Evolutionary conservation across 306 rosid genomes (phyloP), one percentile per base, ranked within the genome.

Genomic region (Amphicarpaea edgeworthii): DNA sequence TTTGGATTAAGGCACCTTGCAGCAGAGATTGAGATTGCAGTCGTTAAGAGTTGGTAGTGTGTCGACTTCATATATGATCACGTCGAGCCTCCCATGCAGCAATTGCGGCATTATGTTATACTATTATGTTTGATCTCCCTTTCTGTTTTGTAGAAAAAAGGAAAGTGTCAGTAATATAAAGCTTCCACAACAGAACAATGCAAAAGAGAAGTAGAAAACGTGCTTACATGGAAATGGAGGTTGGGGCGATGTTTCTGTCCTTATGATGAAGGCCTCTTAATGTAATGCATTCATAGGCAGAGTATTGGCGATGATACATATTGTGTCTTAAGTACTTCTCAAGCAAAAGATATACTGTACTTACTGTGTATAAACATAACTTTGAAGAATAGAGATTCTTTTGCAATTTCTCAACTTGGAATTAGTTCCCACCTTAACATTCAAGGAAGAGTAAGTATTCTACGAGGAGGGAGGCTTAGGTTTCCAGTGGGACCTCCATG

Each of bases 1-100:
- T 21, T 38, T 42, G 0, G 8, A 67, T 46, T 21, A 47, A 66
- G 58, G 64, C 28, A 79, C 84, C 84, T 81, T 76, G 75, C 38
- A 53, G 64, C 73, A 70, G 63, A 54, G 54, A 62, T 54, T 58
- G 74, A 76, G 62, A 62, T 64, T 54, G 70, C 46, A 51, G 2
- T 49, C 74, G 23, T 17, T 8, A 38, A 14, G 49, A 75, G 72
- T 38, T 81, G 78, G 79, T 15, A 82, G 55, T 21, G 17, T 34
- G 23, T 82, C 63, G 0, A 77, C 12, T 58, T 77, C 79, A 24
- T 71, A 71, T 82, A 82, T 76, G 20, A 41, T 76, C 23, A 82
- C 85, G 24, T 82, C 70, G n/a, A 82, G 82, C 58, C 2, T 76
- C 65, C 85, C 85, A 1, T 82, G 82, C 43, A 82, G 78, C 63